Conservation (phyloP, 257 asterid species). For the Solanum virginianum region DNA sequence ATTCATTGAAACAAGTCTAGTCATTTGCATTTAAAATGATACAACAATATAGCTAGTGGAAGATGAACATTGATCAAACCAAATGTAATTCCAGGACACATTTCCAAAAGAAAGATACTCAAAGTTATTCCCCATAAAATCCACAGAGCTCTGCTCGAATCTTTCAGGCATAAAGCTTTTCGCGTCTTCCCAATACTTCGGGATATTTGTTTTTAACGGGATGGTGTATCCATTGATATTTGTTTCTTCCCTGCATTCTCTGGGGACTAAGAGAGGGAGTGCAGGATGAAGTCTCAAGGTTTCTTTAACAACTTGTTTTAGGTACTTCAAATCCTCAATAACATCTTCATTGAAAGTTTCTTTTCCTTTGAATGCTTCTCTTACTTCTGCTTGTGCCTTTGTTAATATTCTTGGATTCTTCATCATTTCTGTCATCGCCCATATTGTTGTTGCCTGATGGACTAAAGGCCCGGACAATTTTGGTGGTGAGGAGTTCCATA, state of each 20-base stretch:
- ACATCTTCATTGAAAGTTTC: background rate
- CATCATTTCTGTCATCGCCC: conserved; percentile 6
- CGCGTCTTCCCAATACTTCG: background rate
- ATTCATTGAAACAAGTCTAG: background rate
- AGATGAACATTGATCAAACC: background rate
- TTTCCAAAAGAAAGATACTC: background rate
- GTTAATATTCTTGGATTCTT: background rate
- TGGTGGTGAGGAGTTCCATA: conserved; percentile 19
- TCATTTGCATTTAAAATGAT: background rate
- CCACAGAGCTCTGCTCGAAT: background rate
- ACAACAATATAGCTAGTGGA: background rate
- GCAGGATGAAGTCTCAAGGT: background rate
- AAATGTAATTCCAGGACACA: background rate
- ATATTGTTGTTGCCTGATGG: background rate
- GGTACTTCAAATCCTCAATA: background rate
- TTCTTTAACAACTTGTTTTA: background rate
- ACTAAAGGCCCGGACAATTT: conserved; percentile 12
- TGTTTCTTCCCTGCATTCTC: background rate
- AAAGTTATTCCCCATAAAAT: background rate
- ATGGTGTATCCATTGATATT: background rate
- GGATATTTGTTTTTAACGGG: background rate
- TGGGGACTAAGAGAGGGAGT: background rate
- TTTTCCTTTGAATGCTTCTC: background rate
- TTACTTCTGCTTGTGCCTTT: background rate
- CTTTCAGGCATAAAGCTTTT: background rate